Base-by-base conservation (phyloP, 306 rosid genomes). In the Lablab purpureus region DNA sequence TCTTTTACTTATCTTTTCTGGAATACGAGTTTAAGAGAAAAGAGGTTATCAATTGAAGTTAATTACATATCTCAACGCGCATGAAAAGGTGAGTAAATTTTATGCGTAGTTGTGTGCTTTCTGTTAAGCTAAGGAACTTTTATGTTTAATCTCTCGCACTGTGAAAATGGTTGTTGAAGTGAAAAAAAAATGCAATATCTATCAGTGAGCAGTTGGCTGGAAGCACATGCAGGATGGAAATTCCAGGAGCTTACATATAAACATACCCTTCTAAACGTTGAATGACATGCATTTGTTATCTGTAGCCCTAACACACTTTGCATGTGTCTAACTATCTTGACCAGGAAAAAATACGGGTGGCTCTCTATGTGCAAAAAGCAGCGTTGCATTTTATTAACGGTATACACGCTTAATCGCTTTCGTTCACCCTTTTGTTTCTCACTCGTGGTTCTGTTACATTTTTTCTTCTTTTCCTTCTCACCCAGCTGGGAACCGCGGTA, bases 271-370 rank as follows among this genome's bases (percentile, higher is more conserved):
- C 4, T 22, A 18, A 43, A 69, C 51, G 74, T 80, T 71, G 84
- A 71, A 68, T 81, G 59, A 23, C 79, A 59, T 56, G 71, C 60
- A 71, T 77, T 74, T 46, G 40, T 73, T 54, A 55, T 84, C 28
- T 41, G 75, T 15, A 13, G 0, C 66, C 22, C 59, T 54, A 18
- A 25, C 37, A 52, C 40, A 67, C 56, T 74, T 10, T 78, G 76
- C 54, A 77, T 75, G 71, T 78, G 81, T 76, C 49, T 51, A 56
- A 66, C 58, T 59, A 62, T 76, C 80, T 80, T 83, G 77, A 25
- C 49, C 94, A 91, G 94, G 97, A 93, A 76, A 93, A 91, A 77
- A 76, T 93, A 17, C 88, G 93, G 47, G 87, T 90, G 9, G 97
- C 93, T 55, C 85, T 89, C 5, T 89, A 80, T 69, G 98, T 93